Conservation (phyloP, 306 rosid species). For the Aeschynomene evenia region DNA sequence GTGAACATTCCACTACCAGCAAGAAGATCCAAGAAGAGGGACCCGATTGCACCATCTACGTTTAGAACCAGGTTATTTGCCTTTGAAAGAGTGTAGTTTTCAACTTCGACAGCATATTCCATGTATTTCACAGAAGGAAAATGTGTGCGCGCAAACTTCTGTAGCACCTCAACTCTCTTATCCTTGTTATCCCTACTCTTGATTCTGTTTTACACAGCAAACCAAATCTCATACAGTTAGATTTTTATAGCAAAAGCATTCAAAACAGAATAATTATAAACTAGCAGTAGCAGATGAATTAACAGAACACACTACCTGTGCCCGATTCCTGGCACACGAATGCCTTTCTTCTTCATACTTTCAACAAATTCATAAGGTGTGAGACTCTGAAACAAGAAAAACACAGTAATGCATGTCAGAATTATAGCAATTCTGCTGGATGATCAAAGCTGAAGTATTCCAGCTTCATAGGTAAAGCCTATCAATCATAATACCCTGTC, state of each 20-base stretch:
- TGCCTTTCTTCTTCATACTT: slow-evolving; percentile 83
- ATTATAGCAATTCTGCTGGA: neutral
- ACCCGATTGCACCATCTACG: slow-evolving; percentile 86
- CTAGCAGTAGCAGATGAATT: neutral
- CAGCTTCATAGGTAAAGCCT: slow-evolving; percentile 12
- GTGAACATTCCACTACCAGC: slow-evolving; percentile 91
- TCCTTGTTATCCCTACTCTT: slow-evolving; percentile 87
- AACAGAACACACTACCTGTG: slow-evolving; percentile 52
- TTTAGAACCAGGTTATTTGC: slow-evolving; percentile 80
- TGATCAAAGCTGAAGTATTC: neutral
- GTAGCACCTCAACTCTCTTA: slow-evolving; percentile 85
- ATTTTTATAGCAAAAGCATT: neutral
- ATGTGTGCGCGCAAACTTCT: slow-evolving; percentile 68
- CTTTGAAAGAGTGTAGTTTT: slow-evolving; percentile 81
- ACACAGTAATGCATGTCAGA: neutral
- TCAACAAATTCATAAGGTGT: slow-evolving; percentile 83
- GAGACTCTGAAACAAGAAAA: slow-evolving; percentile 50
- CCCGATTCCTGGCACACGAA: slow-evolving; percentile 93
- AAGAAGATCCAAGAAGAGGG: slow-evolving; percentile 90
- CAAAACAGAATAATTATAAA: neutral
- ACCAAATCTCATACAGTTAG: slow-evolving; percentile 22
- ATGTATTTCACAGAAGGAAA: slow-evolving; percentile 86
- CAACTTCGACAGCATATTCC: slow-evolving; percentile 87
- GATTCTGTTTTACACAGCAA: slow-evolving; percentile 53
- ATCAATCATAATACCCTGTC: slow-evolving; percentile 53